A percentile compares a stretch with the other conserved stretches of the same genome.
Evolutionary conservation across 1,284 basidiomycete genomes (phyloP).

Genomic region (Caloboletus inedulis): DNA sequence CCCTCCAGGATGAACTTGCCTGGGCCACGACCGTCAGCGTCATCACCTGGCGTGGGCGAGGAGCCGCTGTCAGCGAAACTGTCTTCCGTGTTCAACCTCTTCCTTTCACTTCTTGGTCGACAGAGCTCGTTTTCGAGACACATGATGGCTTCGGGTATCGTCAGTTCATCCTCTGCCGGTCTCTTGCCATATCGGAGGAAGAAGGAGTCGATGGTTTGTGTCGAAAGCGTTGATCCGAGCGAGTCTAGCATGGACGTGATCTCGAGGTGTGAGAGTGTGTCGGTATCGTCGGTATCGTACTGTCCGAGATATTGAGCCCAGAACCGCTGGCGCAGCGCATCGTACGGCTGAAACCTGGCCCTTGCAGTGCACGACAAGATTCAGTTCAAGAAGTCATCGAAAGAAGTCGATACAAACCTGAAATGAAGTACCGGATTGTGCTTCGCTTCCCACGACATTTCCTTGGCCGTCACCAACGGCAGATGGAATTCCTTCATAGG

Average conservation of each 20-base stretch:
- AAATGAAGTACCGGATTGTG: constrained; percentile 60
- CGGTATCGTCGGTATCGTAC: constrained; percentile 88
- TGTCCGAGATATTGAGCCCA: constrained; percentile 89
- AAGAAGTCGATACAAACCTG: constrained; percentile 40
- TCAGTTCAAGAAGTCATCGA: constrained; percentile 3
- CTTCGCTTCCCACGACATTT: constrained; percentile 61
- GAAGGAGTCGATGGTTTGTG: constrained; percentile 77
- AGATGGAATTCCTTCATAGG: constrained; percentile 70
- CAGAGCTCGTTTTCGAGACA: constrained; percentile 81
- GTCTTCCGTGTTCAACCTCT: constrained; percentile 48
- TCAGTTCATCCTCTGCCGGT: constrained; percentile 69
- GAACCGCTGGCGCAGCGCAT: constrained; percentile 85
- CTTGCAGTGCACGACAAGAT: constrained; percentile 37
- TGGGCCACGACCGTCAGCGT: constrained; percentile 16
- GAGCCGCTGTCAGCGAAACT: constrained; percentile 31
- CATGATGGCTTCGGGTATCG: constrained; percentile 73
- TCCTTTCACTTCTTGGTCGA: constrained; percentile 69
- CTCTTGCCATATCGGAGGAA: constrained; percentile 72
- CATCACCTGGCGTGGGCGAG: constrained; percentile 44
- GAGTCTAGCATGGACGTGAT: constrained; percentile 97
- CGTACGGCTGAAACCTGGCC: constrained; percentile 95
- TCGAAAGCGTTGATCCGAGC: constrained; percentile 88
- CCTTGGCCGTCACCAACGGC: constrained; percentile 51
- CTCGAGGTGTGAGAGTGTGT: constrained; percentile 80
- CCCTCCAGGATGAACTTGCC: constrained; percentile 44